phyloP scores from a whole-genome alignment of 352 stramenopile species.

The Pythium brassicae region DNA sequence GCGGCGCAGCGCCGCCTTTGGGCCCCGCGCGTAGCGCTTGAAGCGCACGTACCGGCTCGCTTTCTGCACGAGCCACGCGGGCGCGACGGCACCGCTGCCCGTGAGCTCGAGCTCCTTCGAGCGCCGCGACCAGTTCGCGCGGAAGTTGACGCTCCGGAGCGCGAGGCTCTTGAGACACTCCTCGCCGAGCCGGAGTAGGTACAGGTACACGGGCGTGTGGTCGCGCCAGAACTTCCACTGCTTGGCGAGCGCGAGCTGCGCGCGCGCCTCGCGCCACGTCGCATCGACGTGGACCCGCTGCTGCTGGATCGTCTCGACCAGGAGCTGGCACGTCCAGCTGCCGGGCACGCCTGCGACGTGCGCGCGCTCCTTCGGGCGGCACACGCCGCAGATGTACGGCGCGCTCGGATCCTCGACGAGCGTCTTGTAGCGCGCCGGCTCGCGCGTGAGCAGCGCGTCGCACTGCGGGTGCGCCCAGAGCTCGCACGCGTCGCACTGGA shows the following conservation, averaged over 20 bases:
- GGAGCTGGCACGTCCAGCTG: conserved; percentile 64
- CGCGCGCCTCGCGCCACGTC: conserved; percentile 65
- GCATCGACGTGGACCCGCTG: conserved; percentile 55
- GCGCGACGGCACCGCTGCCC: conserved; percentile 25
- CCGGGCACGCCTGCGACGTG: conserved; percentile 32
- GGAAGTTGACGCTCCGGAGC: conserved; percentile 78
- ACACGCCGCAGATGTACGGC: conserved; percentile 70
- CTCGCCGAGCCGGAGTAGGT: conserved; percentile 75
- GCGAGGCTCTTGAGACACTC: conserved; percentile 79
- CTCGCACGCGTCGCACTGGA: conserved; percentile 87
- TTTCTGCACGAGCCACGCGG: conserved; percentile 68
- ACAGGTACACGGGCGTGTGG: conserved; percentile 76
- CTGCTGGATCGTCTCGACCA: conserved; percentile 68
- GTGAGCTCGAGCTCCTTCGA: conserved; percentile 49
- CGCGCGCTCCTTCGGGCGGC: conserved; percentile 50
- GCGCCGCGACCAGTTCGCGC: conserved; percentile 55
- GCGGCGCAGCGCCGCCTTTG: conserved; percentile 49
- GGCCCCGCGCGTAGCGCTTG: conserved; percentile 77
- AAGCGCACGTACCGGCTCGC: conserved; percentile 80
- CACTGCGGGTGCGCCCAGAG: conserved; percentile 80
- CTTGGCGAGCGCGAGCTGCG: conserved; percentile 43
- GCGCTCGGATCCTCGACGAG: conserved; percentile 64
- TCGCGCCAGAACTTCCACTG: conserved; percentile 75
- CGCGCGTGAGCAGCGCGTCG: conserved; percentile 50
- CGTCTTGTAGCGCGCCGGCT: conserved; percentile 56